phyloP scores from a whole-genome alignment of 805 yeast species.

The Candida coleopterorum region DNA sequence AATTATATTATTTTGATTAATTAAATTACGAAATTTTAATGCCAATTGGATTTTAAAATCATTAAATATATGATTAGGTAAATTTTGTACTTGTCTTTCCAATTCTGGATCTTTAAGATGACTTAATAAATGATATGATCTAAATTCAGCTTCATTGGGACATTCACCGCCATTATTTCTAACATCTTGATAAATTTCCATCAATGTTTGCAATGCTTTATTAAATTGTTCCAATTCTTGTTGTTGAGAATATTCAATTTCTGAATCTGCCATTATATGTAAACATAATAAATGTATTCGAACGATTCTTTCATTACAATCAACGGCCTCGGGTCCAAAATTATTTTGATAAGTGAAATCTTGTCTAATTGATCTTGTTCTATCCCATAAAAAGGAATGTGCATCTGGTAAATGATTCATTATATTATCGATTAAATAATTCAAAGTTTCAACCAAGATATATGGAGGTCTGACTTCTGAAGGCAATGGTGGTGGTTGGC shows the following conservation, averaged over 20 bases:
- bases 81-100: constrained; percentile 65
- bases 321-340: constrained; percentile 88
- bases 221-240: constrained; percentile 94
- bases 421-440: constrained; percentile 63
- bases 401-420: constrained; percentile 71
- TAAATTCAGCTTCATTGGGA: constrained; percentile 88
- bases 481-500: constrained; percentile 96
- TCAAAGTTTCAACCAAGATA: constrained; percentile 58
- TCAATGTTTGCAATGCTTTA: constrained; percentile 81
- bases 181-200: constrained; percentile 81
- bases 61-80: constrained; percentile 55
- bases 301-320: constrained; percentile 87
- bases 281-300: constrained; percentile 78
- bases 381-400: constrained; percentile 93
- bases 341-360: constrained; percentile 95
- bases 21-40: constrained; percentile 58
- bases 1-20: constrained; percentile 57
- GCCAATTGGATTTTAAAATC: constrained; percentile 66
- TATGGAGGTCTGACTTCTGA: constrained; percentile 96
- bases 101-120: constrained; percentile 82
- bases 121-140: constrained; percentile 79
- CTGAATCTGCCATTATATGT: constrained; percentile 78
- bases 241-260: constrained; percentile 77
- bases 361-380: constrained; percentile 94
- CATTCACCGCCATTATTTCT: constrained; percentile 62